Evolutionary conservation across 163 green algal genomes (phyloP).

Genomic region (Chloromonas sp.): DNA sequence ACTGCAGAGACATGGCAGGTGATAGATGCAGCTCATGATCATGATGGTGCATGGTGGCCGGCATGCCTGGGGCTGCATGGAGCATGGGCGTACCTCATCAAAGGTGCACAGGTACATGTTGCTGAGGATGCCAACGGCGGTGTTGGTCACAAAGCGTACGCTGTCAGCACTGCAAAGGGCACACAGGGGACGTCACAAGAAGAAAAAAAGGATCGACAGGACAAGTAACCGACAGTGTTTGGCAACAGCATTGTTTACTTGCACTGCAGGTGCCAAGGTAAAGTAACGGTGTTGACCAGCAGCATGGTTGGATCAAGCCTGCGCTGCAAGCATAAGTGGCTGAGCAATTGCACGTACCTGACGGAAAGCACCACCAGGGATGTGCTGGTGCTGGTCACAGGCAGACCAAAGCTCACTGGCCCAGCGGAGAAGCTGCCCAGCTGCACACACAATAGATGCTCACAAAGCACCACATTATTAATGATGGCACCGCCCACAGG

Average conservation of each 20-base stretch:
- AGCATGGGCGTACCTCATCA: neutral
- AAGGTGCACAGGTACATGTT: slow-evolving; percentile 23
- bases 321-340: no score
- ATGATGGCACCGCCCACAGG: no score
- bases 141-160: slow-evolving; percentile 36
- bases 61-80: no score
- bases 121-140: slow-evolving; percentile 23
- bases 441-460: neutral
- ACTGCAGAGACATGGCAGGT: no score
- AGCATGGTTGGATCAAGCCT: no score
- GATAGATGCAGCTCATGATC: no score
- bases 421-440: slow-evolving; percentile 22
- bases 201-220: neutral
- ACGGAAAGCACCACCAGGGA: slow-evolving; percentile 36
- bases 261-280: no score
- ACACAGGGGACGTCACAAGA: neutral
- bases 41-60: no score
- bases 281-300: no score
- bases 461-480: no score
- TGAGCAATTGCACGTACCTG: neutral
- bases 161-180: slow-evolving; percentile 27
- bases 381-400: slow-evolving; percentile 22
- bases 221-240: neutral
- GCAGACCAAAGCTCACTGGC: slow-evolving; percentile 40
- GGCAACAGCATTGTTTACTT: no score